phyloP scores from a whole-genome alignment of 2,329 filamentous ascomycete species.

The Fusarium tupiense region DNA sequence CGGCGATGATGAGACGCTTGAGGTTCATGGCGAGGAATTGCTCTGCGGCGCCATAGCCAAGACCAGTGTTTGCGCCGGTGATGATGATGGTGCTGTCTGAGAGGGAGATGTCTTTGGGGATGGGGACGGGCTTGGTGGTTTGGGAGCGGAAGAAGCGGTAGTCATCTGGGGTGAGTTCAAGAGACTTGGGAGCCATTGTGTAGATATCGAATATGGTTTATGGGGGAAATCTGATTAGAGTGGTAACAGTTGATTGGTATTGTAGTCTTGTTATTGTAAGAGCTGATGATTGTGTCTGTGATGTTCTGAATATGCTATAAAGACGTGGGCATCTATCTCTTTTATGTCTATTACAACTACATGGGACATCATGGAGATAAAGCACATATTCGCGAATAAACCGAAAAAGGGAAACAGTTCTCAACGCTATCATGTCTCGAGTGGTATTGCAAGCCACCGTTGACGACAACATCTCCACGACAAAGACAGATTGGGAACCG shows the following conservation, averaged over 20 bases:
- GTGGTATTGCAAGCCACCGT: not conserved
- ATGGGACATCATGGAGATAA: not conserved
- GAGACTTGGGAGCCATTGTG: conserved; percentile 40
- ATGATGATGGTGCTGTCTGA: conserved; percentile 56
- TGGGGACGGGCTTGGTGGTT: conserved; percentile 36
- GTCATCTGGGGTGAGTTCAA: conserved; percentile 21
- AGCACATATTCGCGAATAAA: not conserved
- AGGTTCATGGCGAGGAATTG: conserved; percentile 53
- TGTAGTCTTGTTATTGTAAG: not conserved
- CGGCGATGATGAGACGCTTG: conserved; percentile 57
- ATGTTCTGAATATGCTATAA: not conserved
- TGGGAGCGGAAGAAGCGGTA: conserved; percentile 44
- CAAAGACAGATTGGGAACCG: not conserved
- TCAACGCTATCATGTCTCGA: not conserved
- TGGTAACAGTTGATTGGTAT: not conserved
- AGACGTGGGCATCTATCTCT: not conserved
- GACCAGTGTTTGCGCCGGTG: conserved; percentile 59
- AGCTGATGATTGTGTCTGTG: not conserved
- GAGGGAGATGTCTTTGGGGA: conserved; percentile 40
- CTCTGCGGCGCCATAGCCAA: conserved; percentile 57
- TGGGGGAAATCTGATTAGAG: not conserved
- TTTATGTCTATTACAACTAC: conserved; percentile 6
- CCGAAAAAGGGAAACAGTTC: conserved; percentile 34
- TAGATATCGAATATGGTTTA: not conserved
- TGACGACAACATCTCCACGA: not conserved